Percentiles rank a stretch among this genome's conserved stretches.
phyloP scores from a whole-genome alignment of 306 rosid genomes.

The Styphnolobium japonicum region DNA sequence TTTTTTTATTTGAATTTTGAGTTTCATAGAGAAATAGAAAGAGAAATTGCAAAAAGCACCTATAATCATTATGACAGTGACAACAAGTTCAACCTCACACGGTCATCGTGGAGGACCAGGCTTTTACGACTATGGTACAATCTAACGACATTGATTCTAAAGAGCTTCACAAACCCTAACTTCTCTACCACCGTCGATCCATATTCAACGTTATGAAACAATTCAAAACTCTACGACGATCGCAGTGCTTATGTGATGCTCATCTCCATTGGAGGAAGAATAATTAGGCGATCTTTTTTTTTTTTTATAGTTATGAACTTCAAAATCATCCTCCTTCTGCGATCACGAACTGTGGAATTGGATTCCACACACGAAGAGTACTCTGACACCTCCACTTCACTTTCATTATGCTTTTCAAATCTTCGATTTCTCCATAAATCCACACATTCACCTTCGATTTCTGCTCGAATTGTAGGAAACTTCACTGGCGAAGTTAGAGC shows the following conservation, averaged over 20 bases:
- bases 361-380: slow-evolving; percentile 91
- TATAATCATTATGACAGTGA: too few relatives aligned
- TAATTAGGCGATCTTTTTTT: not conserved
- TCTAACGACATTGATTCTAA: slow-evolving; percentile 42
- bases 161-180: slow-evolving; percentile 35
- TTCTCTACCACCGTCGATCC: slow-evolving; percentile 23
- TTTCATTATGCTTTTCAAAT: slow-evolving; percentile 28
- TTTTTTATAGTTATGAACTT: too few relatives aligned
- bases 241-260: slow-evolving; percentile 15
- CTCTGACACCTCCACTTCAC: slow-evolving; percentile 59
- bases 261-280: slow-evolving; percentile 26
- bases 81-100: slow-evolving; percentile 30
- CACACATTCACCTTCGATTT: not conserved
- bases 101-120: slow-evolving; percentile 9
- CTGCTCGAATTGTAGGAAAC: slow-evolving; percentile 61
- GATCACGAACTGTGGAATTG: slow-evolving; percentile 39
- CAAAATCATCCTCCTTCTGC: slow-evolving; percentile 39
- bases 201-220: slow-evolving; percentile 31
- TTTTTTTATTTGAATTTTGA: too few relatives aligned
- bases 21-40: too few relatives aligned
- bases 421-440: slow-evolving; percentile 23
- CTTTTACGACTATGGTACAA: slow-evolving; percentile 27
- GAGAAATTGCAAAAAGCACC: too few relatives aligned
- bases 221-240: slow-evolving; percentile 18
- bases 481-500: slow-evolving; percentile 46